These are phyloP conservation scores for Heritiera fomes DNA, from an alignment of 345 rosid genomes.

Conservation along the genomic window DNA sequence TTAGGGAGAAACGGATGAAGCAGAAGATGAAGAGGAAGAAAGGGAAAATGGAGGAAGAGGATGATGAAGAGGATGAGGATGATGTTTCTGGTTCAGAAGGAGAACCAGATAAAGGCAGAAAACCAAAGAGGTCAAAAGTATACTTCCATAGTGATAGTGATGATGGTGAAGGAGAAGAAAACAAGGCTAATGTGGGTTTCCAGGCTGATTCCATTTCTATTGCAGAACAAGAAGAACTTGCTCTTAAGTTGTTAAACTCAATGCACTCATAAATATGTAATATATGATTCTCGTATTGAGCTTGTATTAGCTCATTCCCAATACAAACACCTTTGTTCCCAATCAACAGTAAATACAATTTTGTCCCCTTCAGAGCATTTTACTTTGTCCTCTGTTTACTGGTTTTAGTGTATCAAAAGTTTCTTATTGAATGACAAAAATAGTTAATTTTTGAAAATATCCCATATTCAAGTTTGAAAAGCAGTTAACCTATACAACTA, in stretches of 20 bases:
- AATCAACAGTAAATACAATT: background rate
- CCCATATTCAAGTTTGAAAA: no score
- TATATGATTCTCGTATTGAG: background rate
- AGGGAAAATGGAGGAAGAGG: constrained; percentile 44
- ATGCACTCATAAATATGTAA: constrained; percentile 40
- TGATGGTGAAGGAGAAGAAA: constrained; percentile 28
- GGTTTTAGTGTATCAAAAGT: background rate
- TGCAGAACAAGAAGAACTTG: constrained; percentile 84
- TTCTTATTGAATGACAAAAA: background rate
- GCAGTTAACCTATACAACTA: background rate
- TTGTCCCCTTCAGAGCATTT: background rate
- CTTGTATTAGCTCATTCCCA: background rate
- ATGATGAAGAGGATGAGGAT: constrained; percentile 42
- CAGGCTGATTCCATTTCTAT: constrained; percentile 53
- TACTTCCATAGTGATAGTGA: constrained; percentile 47
- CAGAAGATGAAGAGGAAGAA: constrained; percentile 73
- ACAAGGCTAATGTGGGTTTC: constrained; percentile 18
- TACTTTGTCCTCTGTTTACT: background rate
- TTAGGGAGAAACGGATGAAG: constrained; percentile 66
- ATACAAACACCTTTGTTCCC: background rate
- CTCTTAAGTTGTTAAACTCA: constrained; percentile 65
- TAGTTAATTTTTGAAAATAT: no score
- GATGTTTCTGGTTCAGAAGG: constrained; percentile 51
- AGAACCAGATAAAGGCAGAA: constrained; percentile 35
- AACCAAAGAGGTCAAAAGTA: constrained; percentile 54